Base-by-base conservation (phyloP, 331 rosid species). In the Cydonia oblonga region DNA sequence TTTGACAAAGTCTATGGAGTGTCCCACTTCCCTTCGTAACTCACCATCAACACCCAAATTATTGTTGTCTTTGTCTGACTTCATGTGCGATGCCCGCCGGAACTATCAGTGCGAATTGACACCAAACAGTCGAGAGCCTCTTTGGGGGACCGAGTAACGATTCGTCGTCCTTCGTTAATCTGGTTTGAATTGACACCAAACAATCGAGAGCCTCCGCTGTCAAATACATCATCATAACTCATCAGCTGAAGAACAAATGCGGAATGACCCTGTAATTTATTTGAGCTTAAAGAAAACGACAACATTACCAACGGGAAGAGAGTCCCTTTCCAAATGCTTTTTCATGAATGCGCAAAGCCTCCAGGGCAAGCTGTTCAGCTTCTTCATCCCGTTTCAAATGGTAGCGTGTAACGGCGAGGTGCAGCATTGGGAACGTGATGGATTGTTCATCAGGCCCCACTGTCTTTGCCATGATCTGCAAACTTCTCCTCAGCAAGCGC, bases 161-260 rank as follows among this genome's bases (percentile, higher is more conserved):
- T 15, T 38, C 75, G 1, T 89, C 91, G 58, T 91, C 90, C 80
- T 70, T 85, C 38, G 51, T 84, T 9, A 86, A 71, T 82, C 96
- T 75, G 9, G 73, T 82, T 86, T 87, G 95, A 68, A 93, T 91
- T 5, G 92, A 93, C 66, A 86, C 96, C 86, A 91, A 75, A 82
- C 97, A 89, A 65, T 91, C 96, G 63, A 93, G 84, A 70, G 92
- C 97, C 87, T 93, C 98, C 20, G 92, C 97, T 90, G 93, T 80
- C 77, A 80, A 73, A 51, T 70, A 72, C 18, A 49, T 20, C 14
- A 52, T 13, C 10, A 25, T 7, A 67, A 40, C 19, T 19, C n/a
- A 29, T 63, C 67, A 73, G 62, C 30, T 3, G 22, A 22, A 22
- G 25, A 66, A 6, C 32, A n/a, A 15, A 18, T 33, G 60, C 5